A percentile compares a stretch with the other conserved stretches of the same genome.
phyloP scores from a whole-genome alignment of 371 early-diverging fungal genomes.

The Mucor circinelloides region DNA sequence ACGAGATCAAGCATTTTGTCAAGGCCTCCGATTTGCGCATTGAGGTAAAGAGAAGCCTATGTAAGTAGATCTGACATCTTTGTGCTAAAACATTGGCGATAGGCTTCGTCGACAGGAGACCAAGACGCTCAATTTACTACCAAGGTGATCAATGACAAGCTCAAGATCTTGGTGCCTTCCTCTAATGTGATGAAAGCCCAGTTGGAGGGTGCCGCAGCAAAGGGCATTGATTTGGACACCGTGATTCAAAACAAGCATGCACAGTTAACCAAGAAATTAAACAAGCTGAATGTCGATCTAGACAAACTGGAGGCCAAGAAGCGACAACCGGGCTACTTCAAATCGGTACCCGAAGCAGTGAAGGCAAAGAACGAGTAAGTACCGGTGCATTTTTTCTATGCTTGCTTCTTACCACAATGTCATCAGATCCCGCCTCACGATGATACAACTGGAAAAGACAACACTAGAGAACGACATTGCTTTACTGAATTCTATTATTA shows the following conservation, averaged over 20 bases:
- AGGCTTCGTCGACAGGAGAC: background rate
- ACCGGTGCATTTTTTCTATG: too few relatives aligned
- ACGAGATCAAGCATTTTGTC: slow-evolving; percentile 50
- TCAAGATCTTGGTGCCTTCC: slow-evolving; percentile 57
- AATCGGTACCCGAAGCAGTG: slow-evolving; percentile 41
- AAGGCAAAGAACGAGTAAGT: slow-evolving; percentile 51
- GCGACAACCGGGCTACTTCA: slow-evolving; percentile 38
- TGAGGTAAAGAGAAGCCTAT: background rate
- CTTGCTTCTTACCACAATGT: too few relatives aligned
- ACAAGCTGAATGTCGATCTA: slow-evolving; percentile 36
- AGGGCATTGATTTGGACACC: slow-evolving; percentile 26
- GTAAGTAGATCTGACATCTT: background rate
- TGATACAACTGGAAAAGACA: slow-evolving; percentile 28
- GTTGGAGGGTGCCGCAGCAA: slow-evolving; percentile 34
- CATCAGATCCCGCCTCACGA: slow-evolving; percentile 31
- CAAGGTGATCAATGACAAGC: slow-evolving; percentile 35
- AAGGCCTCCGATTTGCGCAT: slow-evolving; percentile 41
- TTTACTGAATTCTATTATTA: slow-evolving; percentile 14
- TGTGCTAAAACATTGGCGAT: background rate
- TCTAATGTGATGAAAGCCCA: slow-evolving; percentile 38
- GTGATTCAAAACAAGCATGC: slow-evolving; percentile 29
- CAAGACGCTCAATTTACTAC: slow-evolving; percentile 20
- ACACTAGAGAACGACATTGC: slow-evolving; percentile 37
- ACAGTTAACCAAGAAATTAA: slow-evolving; percentile 34
- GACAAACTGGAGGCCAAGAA: slow-evolving; percentile 37